phyloP scores from a whole-genome alignment of 495 filamentous ascomycete genomes.

The Aspergillus sparsus region DNA sequence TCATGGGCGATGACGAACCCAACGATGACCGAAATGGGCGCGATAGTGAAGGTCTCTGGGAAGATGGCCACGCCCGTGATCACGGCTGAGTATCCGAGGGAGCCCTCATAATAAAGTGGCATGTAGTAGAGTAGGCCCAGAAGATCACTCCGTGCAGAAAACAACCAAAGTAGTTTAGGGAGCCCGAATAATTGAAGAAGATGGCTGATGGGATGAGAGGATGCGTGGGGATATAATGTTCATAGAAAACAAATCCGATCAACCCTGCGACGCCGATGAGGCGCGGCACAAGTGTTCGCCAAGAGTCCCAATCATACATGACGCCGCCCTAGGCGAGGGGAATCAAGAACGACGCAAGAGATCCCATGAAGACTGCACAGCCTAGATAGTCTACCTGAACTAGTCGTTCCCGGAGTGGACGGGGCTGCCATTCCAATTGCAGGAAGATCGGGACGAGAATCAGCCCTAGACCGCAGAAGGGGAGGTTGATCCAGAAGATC shows the following conservation, averaged over 20 bases:
- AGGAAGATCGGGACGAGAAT: conserved; percentile 53
- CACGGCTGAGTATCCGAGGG: conserved; percentile 47
- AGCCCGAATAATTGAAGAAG: conserved; percentile 49
- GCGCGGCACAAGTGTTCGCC: conserved; percentile 48
- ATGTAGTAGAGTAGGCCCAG: conserved; percentile 50
- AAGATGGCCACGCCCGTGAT: conserved; percentile 48
- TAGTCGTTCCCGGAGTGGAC: conserved; percentile 31
- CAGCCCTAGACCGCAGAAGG: conserved; percentile 48
- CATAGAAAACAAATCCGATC: conserved; percentile 23
- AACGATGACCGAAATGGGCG: conserved; percentile 46
- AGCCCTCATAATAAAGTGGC: conserved; percentile 53
- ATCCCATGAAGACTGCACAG: conserved; percentile 47
- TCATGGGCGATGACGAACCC: conserved; percentile 44
- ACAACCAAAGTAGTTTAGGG: conserved; percentile 41
- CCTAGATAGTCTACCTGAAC: conserved; percentile 55
- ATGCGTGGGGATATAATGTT: conserved; percentile 34
- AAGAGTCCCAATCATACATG: conserved; percentile 53
- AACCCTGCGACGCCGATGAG: conserved; percentile 24
- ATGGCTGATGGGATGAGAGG: conserved; percentile 51
- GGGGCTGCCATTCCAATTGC: conserved; percentile 28
- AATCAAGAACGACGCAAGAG: conserved; percentile 49
- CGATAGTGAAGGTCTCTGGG: conserved; percentile 51
- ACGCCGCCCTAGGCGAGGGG: conserved; percentile 57
- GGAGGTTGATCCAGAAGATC: conserved; percentile 70
- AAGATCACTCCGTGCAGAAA: conserved; percentile 53